Conservation (phyloP, 371 early-diverging fungal species). For the Sanchytrium tribonematis region DNA sequence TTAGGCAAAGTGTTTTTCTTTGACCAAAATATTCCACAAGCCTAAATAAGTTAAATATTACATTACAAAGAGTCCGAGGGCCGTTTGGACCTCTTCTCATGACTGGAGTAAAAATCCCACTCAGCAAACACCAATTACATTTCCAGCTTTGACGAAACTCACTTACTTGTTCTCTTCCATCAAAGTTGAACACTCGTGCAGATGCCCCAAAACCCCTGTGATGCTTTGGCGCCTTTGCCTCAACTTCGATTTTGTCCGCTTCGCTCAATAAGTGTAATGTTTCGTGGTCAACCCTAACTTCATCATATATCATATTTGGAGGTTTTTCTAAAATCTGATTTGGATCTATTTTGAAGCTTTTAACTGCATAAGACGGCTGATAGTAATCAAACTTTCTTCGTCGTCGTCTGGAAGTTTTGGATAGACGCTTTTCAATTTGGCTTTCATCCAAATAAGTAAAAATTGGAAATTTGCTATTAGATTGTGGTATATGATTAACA, state of each 20-base stretch:
- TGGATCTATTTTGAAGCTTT: neutral
- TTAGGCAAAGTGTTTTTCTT: slow-evolving; percentile 7
- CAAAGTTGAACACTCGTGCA: slow-evolving; percentile 7
- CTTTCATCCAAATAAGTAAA: neutral
- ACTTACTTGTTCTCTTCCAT: slow-evolving; percentile 7
- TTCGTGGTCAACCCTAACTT: neutral
- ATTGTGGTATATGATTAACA: neutral
- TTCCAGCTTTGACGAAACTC: slow-evolving; percentile 8
- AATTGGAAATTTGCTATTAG: neutral
- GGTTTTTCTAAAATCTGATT: neutral
- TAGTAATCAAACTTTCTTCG: neutral
- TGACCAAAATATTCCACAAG: slow-evolving; percentile 10
- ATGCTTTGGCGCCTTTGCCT: slow-evolving; percentile 4
- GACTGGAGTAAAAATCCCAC: slow-evolving; percentile 9
- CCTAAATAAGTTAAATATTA: slow-evolving; percentile 1
- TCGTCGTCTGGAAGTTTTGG: neutral
- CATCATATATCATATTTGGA: neutral
- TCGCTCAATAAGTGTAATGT: neutral
- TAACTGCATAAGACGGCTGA: neutral
- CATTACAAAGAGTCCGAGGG: slow-evolving; percentile 9
- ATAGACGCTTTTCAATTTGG: neutral
- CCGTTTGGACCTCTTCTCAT: slow-evolving; percentile 10
- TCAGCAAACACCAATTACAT: slow-evolving; percentile 10
- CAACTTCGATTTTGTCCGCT: neutral
- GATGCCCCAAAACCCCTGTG: slow-evolving; percentile 10